Percentiles rank a stretch among this genome's conserved stretches.
Evolutionary conservation across 2,329 filamentous ascomycete genomes (phyloP).

Genomic region (Akanthomyces dipterigenus): DNA sequence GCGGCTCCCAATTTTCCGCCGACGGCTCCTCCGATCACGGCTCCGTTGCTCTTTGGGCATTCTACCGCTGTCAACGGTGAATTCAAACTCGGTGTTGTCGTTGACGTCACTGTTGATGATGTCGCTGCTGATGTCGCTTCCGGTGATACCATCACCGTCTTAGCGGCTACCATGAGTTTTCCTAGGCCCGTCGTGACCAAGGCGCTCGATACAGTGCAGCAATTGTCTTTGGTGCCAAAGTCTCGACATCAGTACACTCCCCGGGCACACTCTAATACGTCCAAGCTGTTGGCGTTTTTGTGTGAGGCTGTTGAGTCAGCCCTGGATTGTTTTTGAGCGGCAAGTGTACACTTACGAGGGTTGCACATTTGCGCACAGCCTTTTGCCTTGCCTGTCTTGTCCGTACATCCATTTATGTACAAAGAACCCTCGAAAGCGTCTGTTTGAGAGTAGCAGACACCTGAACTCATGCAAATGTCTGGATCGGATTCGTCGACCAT

Average conservation of each 20-base stretch:
- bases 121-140: background rate
- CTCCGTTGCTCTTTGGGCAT: constrained; percentile 18
- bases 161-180: constrained; percentile 8
- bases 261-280: constrained; percentile 17
- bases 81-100: background rate
- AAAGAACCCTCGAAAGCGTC: constrained; percentile 14
- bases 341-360: constrained; percentile 10
- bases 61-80: background rate
- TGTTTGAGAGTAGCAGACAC: constrained; percentile 17
- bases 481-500: constrained; percentile 14
- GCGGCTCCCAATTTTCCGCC: constrained; percentile 18
- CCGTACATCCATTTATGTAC: constrained; percentile 19
- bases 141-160: constrained; percentile 1
- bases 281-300: background rate
- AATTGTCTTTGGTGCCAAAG: constrained; percentile 9
- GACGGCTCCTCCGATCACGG: constrained; percentile 18
- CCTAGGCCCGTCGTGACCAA: constrained; percentile 12
- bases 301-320: background rate
- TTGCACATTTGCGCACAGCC: constrained; percentile 17
- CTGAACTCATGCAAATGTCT: constrained; percentile 19
- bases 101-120: background rate
- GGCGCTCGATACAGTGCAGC: constrained; percentile 13
- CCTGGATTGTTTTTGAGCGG: background rate
- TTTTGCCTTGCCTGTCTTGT: constrained; percentile 12
- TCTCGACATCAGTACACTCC: constrained; percentile 17